Percentiles rank a stretch among this genome's conserved stretches.
Conservation (phyloP, 2,329 filamentous ascomycete genomes). For the Colletotrichum sp. region DNA sequence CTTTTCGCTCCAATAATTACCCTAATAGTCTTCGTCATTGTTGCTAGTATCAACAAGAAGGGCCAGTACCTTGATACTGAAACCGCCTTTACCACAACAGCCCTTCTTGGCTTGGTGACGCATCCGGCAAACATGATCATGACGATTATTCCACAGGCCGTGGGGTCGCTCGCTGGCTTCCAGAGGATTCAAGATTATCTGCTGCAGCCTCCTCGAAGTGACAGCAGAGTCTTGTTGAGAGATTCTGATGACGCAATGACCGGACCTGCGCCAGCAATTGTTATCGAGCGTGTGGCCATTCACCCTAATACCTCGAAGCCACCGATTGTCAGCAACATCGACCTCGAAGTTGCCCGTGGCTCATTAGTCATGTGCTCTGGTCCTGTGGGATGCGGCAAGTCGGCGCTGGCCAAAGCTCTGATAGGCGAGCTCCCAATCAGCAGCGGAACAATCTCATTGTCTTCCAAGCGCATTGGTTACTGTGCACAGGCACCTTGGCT, state of each 20-base stretch:
- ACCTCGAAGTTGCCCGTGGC: neutral
- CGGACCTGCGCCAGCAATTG: neutral
- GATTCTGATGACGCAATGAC: neutral
- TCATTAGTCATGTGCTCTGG: neutral
- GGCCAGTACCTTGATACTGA: neutral
- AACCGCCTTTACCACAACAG: slow-evolving; percentile 25
- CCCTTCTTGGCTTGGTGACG: slow-evolving; percentile 24
- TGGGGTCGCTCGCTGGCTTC: slow-evolving; percentile 19
- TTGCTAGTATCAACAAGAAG: neutral
- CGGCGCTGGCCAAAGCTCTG: slow-evolving; percentile 25
- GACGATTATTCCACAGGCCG: slow-evolving; percentile 11
- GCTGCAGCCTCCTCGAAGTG: neutral
- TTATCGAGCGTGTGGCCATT: neutral
- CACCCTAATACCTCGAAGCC: neutral
- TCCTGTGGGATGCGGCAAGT: slow-evolving; percentile 21
- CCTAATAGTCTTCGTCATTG: neutral
- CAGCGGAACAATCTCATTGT: neutral
- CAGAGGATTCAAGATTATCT: slow-evolving; percentile 25
- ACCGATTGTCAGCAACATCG: neutral
- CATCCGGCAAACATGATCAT: slow-evolving; percentile 21
- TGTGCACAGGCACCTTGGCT: slow-evolving; percentile 27
- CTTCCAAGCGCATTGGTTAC: slow-evolving; percentile 18
- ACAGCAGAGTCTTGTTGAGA: neutral
- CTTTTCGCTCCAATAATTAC: slow-evolving; percentile 14
- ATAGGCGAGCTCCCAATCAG: slow-evolving; percentile 19